Percentiles rank a stretch among this genome's conserved stretches.
These are phyloP conservation scores for Claviceps monticola DNA, from an alignment of 2,329 filamentous ascomycete genomes.

Conservation along the genomic window DNA sequence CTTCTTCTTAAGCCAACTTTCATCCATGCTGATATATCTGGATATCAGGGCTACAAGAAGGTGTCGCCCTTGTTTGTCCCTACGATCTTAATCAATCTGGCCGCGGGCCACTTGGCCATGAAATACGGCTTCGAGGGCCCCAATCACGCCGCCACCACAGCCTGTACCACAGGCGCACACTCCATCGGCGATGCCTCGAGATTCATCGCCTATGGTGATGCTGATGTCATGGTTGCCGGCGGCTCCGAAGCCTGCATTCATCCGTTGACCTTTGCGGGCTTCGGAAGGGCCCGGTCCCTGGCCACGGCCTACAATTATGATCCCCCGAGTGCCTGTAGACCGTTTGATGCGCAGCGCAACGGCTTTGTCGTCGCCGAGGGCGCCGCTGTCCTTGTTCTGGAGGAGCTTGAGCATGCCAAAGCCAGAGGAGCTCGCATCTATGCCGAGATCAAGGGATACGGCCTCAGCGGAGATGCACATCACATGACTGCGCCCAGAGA, in stretches of 20 bases:
- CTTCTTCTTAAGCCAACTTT: too few relatives aligned
- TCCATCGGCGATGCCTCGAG: slow-evolving; percentile 88
- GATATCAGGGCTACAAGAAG: slow-evolving; percentile 70
- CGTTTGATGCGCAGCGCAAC: slow-evolving; percentile 66
- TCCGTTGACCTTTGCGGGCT: slow-evolving; percentile 82
- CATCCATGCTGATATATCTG: not conserved
- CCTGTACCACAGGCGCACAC: slow-evolving; percentile 92
- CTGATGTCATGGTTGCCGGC: slow-evolving; percentile 91
- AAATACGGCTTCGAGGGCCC: slow-evolving; percentile 79
- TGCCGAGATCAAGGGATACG: slow-evolving; percentile 80
- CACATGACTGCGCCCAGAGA: slow-evolving; percentile 85
- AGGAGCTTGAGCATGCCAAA: slow-evolving; percentile 81
- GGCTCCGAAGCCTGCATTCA: slow-evolving; percentile 93
- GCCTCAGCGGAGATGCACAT: slow-evolving; percentile 77
- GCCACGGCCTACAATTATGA: slow-evolving; percentile 66
- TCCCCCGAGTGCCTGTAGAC: slow-evolving; percentile 60
- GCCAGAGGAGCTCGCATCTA: slow-evolving; percentile 69
- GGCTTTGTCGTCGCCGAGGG: slow-evolving; percentile 94
- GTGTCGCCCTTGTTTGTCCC: slow-evolving; percentile 91
- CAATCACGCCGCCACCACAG: slow-evolving; percentile 85
- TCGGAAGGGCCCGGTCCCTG: slow-evolving; percentile 74
- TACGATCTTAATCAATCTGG: slow-evolving; percentile 84
- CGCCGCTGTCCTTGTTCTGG: slow-evolving; percentile 73
- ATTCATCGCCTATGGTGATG: slow-evolving; percentile 82
- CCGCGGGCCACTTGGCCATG: slow-evolving; percentile 90